phyloP scores from a whole-genome alignment of 2,329 filamentous ascomycete genomes.

The Trichoderma atroviride region DNA sequence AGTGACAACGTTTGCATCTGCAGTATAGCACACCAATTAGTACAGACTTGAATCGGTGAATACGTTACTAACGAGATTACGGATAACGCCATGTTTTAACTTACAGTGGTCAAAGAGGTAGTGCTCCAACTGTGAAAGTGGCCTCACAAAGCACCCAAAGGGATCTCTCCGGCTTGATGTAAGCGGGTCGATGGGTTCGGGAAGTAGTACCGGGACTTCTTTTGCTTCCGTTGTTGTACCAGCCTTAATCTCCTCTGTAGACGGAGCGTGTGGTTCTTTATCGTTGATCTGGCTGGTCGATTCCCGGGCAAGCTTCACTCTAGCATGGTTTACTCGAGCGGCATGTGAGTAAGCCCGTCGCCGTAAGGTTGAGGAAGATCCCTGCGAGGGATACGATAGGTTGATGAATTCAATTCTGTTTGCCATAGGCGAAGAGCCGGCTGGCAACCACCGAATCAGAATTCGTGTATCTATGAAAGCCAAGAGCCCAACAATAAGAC shows the following conservation, averaged over 20 bases:
- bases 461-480: neutral
- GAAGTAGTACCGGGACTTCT: neutral
- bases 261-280: neutral
- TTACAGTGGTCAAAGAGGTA: slow-evolving; percentile 14
- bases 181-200: neutral
- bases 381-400: neutral
- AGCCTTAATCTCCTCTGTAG: neutral
- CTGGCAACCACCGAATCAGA: neutral
- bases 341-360: slow-evolving; percentile 12
- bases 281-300: neutral
- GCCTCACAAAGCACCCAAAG: neutral
- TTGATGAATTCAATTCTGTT: slow-evolving; percentile 3
- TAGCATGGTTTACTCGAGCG: slow-evolving; percentile 5
- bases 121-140: neutral
- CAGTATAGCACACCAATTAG: neutral
- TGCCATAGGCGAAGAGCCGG: neutral
- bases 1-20: neutral
- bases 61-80: neutral
- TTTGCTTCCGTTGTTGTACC: neutral
- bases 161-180: neutral
- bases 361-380: neutral
- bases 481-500: neutral
- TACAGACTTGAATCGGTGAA: neutral
- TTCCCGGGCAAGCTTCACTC: slow-evolving; percentile 4
- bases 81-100: neutral